phyloP scores from a whole-genome alignment of 2,329 filamentous ascomycete species.

The Aspergillus felis region DNA sequence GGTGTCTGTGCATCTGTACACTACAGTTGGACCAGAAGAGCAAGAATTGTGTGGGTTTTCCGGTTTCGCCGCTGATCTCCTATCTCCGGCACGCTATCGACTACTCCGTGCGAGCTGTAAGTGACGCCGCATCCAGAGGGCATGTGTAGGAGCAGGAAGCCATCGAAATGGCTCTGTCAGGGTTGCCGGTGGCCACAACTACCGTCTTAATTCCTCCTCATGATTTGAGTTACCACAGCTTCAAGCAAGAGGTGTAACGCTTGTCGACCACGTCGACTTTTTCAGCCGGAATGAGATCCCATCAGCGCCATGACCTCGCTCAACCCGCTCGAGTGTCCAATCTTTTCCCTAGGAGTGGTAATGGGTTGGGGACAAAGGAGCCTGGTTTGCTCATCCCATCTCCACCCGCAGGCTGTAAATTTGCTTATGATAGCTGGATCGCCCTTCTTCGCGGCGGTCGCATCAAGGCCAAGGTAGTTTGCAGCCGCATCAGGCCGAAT shows the following conservation, averaged over 20 bases:
- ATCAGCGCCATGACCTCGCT: conserved; percentile 32
- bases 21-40: conserved; percentile 36
- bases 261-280: not conserved
- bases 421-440: conserved; percentile 27
- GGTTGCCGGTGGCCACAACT: not conserved
- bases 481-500: conserved; percentile 36
- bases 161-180: not conserved
- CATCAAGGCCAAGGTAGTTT: conserved; percentile 34
- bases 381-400: conserved; percentile 32
- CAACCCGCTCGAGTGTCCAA: conserved; percentile 23
- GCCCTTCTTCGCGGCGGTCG: conserved; percentile 21
- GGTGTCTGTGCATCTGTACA: conserved; percentile 37
- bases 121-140: conserved; percentile 3
- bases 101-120: conserved; percentile 3
- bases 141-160: not conserved
- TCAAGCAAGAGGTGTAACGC: not conserved
- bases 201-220: not conserved
- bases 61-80: conserved; percentile 18
- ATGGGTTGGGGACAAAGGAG: conserved; percentile 33
- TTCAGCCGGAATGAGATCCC: conserved; percentile 25
- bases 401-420: conserved; percentile 36
- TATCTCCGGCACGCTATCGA: conserved; percentile 1
- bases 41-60: conserved; percentile 35
- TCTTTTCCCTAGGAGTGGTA: conserved; percentile 12
- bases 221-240: not conserved